phyloP scores from a whole-genome alignment of 75 land plant species.

The Pseudotsuga menziesii region DNA sequence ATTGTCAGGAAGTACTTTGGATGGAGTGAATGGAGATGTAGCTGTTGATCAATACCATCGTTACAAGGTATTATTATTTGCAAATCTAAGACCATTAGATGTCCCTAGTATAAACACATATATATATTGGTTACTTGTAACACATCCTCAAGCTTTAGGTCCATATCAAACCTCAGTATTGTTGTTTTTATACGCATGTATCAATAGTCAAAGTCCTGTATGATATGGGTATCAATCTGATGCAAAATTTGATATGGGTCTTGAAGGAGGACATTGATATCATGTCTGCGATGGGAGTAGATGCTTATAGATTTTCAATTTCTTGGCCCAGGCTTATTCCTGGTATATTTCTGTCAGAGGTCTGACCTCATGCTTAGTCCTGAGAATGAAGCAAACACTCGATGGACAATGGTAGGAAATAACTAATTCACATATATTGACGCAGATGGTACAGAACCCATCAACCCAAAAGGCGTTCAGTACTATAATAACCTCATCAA shows the following conservation, averaged over 20 bases:
- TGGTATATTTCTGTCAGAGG: constrained; percentile 12
- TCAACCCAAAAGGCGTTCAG: too few species aligned
- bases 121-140: too few species aligned
- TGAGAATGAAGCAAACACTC: too few species aligned
- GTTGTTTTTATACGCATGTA: neutral
- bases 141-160: too few species aligned
- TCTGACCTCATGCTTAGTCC: neutral
- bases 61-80: constrained; percentile 47
- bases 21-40: constrained; percentile 44
- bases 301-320: constrained; percentile 44
- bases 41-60: constrained; percentile 56
- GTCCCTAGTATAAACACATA: too few species aligned
- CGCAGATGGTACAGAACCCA: too few species aligned
- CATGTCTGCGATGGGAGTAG: constrained; percentile 24
- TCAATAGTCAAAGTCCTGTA: neutral
- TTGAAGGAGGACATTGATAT: constrained; percentile 36
- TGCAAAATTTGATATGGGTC: neutral
- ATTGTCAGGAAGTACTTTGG: constrained; percentile 13
- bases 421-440: too few species aligned
- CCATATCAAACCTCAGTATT: neutral
- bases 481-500: too few species aligned
- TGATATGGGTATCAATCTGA: neutral
- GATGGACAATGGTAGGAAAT: too few species aligned
- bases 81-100: too few species aligned
- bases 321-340: constrained; percentile 47